Conservation (phyloP, 2,329 filamentous ascomycete species). For the Aspergillus costaricaensis region DNA sequence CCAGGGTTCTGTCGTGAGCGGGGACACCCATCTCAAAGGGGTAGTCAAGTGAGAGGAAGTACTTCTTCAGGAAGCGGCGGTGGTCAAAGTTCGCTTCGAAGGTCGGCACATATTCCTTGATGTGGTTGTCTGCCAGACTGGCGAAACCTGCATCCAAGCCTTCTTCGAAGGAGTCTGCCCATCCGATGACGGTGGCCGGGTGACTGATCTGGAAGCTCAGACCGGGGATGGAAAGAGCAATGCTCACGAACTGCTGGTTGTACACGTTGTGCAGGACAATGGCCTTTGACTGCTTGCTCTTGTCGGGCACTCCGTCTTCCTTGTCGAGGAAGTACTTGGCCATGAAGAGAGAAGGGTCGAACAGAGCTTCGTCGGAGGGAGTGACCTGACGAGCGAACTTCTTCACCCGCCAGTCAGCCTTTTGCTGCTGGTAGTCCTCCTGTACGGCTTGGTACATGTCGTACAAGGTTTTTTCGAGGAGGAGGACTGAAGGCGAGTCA, state of each 20-base stretch:
- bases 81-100: background rate
- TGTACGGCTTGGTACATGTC: background rate
- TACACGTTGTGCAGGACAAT: background rate
- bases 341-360: background rate
- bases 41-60: background rate
- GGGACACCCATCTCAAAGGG: background rate
- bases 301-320: background rate
- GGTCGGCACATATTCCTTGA: background rate
- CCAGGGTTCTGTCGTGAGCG: background rate
- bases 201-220: no score
- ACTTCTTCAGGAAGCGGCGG: background rate
- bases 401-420: background rate
- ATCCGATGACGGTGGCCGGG: background rate
- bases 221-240: background rate
- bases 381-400: background rate
- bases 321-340: constrained; percentile 1
- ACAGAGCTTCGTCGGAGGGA: background rate
- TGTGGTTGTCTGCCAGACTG: background rate
- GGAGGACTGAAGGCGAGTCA: background rate
- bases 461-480: background rate
- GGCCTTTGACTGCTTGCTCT: background rate
- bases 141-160: background rate
- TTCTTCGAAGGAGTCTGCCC: background rate
- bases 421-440: background rate
- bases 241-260: background rate